Evolutionary conservation across 208 protist species (phyloP).

Genomic region (Trypanosoma vivax): DNA sequence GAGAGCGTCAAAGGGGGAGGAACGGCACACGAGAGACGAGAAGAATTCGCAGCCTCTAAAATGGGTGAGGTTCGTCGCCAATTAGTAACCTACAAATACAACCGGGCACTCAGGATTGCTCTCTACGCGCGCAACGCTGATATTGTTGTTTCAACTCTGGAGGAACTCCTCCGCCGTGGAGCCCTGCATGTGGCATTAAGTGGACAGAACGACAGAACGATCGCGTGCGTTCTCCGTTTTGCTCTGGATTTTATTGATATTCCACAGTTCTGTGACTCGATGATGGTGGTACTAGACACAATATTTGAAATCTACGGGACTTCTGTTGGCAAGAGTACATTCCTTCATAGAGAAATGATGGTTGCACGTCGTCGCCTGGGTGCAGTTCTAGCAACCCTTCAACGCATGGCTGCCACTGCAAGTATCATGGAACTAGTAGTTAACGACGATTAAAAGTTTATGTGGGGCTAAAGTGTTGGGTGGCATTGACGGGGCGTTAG

Average conservation of each 20-base stretch:
- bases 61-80: slow-evolving; percentile 59
- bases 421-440: slow-evolving; percentile 84
- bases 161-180: slow-evolving; percentile 75
- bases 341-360: slow-evolving; percentile 73
- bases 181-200: slow-evolving; percentile 72
- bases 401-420: slow-evolving; percentile 55
- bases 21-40: slow-evolving; percentile 7
- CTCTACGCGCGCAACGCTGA: slow-evolving; percentile 70
- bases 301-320: slow-evolving; percentile 80
- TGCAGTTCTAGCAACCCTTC: slow-evolving; percentile 41
- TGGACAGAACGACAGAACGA: slow-evolving; percentile 77
- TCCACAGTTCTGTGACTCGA: slow-evolving; percentile 69
- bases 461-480: too few relatives aligned
- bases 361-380: slow-evolving; percentile 60
- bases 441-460: too few relatives aligned
- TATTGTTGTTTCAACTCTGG: slow-evolving; percentile 75
- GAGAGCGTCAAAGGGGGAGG: slow-evolving; percentile 9
- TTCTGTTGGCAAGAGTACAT: slow-evolving; percentile 45
- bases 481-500: too few relatives aligned
- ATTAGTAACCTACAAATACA: slow-evolving; percentile 65
- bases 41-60: slow-evolving; percentile 34
- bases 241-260: slow-evolving; percentile 58
- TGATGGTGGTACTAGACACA: slow-evolving; percentile 66
- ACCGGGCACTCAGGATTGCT: slow-evolving; percentile 63
- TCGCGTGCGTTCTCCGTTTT: slow-evolving; percentile 75